These are phyloP conservation scores for Sporothrix variecibatus DNA, from an alignment of 2,329 filamentous ascomycete genomes.

Conservation along the genomic window DNA sequence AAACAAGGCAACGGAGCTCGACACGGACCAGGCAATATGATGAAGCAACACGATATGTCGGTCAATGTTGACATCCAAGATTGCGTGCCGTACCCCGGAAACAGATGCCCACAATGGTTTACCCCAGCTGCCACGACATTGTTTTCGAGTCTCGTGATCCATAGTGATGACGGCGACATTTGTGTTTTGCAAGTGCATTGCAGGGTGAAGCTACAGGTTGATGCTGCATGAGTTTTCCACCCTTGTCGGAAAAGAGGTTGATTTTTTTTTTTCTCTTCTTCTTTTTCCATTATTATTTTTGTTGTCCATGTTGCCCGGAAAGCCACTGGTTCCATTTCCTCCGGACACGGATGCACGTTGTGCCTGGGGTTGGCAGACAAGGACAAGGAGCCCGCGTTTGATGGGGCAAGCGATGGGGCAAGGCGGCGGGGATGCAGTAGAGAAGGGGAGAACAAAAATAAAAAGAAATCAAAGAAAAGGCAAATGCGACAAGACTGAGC, in stretches of 20 bases:
- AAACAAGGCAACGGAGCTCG: not conserved
- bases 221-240: no score
- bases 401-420: no score
- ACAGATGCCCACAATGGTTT: not conserved
- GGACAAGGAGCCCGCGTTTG: not conserved
- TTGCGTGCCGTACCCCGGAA: not conserved
- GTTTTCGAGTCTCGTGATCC: constrained; percentile 16
- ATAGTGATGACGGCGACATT: constrained; percentile 12
- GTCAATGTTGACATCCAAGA: not conserved
- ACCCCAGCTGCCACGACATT: not conserved
- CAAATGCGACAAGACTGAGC: not conserved
- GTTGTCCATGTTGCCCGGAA: not conserved
- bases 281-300: no score
- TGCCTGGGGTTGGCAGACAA: not conserved
- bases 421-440: not conserved
- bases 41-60: not conserved
- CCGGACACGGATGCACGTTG: not conserved
- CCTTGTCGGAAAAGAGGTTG: not conserved
- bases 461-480: not conserved
- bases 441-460: not conserved
- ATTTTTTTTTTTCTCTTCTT: not conserved
- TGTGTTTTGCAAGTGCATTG: not conserved
- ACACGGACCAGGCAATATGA: not conserved
- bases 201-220: not conserved
- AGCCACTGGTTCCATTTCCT: not conserved